Evolutionary conservation across 495 filamentous ascomycete species (phyloP).

Genomic region (Aspergillus nidulans): DNA sequence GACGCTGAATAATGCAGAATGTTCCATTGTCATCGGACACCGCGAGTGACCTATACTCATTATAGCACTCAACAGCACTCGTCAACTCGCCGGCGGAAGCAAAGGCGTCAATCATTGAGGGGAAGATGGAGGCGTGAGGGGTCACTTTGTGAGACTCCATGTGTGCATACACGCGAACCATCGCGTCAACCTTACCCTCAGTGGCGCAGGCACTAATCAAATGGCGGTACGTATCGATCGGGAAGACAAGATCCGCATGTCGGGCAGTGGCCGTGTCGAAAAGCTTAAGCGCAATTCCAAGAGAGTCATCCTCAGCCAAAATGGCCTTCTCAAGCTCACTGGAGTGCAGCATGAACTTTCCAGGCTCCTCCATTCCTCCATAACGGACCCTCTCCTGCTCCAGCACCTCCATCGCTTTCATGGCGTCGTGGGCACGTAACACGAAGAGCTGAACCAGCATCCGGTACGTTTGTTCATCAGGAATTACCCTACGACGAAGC

Average conservation of each 20-base stretch:
- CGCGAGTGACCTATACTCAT: conserved; percentile 83
- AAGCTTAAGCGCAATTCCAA: conserved; percentile 75
- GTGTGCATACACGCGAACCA: conserved; percentile 83
- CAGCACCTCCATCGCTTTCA: conserved; percentile 61
- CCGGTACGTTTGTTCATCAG: conserved; percentile 80
- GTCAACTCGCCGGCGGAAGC: conserved; percentile 71
- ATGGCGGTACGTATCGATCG: conserved; percentile 71
- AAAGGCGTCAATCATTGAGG: conserved; percentile 89
- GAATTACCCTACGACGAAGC: conserved; percentile 77
- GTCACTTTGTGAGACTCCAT: conserved; percentile 73
- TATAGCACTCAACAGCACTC: conserved; percentile 92
- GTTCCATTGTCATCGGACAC: conserved; percentile 74
- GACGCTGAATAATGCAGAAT: conserved; percentile 62
- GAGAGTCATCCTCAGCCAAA: conserved; percentile 77
- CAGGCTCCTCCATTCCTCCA: conserved; percentile 79
- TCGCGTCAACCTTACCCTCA: conserved; percentile 71
- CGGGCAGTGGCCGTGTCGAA: conserved; percentile 67
- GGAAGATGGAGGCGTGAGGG: conserved; percentile 76
- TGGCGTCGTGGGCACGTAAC: conserved; percentile 68
- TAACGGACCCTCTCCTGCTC: conserved; percentile 74
- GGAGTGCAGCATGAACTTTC: conserved; percentile 86
- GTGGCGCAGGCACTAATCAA: conserved; percentile 83
- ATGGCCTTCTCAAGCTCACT: conserved; percentile 79
- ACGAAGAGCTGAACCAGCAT: conserved; percentile 79
- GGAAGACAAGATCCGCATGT: conserved; percentile 50